A percentile compares a stretch with the other conserved stretches of the same genome.
These are phyloP conservation scores for Lasiodiplodia hormozganensis DNA, from an alignment of 2,329 filamentous ascomycete genomes.

Conservation along the genomic window DNA sequence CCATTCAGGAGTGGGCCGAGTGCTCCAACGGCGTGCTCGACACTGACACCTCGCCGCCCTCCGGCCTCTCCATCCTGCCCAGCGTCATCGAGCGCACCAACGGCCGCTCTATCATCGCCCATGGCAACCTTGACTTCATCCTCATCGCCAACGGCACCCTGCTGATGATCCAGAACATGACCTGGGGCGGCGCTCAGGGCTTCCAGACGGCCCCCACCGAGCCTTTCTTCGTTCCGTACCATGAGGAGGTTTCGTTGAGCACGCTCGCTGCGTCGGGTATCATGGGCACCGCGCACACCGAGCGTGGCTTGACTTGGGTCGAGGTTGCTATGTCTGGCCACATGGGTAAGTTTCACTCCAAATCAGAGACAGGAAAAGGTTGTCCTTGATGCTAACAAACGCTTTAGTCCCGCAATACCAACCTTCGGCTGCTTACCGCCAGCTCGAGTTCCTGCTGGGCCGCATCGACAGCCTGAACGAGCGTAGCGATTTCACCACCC, in stretches of 20 bases:
- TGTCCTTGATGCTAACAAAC: no score
- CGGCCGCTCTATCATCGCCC: slow-evolving; percentile 71
- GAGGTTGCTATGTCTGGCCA: slow-evolving; percentile 71
- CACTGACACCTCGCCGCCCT: slow-evolving; percentile 62
- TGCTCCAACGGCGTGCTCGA: slow-evolving; percentile 60
- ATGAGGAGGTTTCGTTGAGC: slow-evolving; percentile 44
- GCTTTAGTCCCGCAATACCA: slow-evolving; percentile 63
- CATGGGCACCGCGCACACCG: slow-evolving; percentile 73
- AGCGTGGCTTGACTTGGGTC: slow-evolving; percentile 77
- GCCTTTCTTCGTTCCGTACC: slow-evolving; percentile 74
- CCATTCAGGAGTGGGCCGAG: slow-evolving; percentile 62
- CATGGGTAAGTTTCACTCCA: slow-evolving; percentile 54
- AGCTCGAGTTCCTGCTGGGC: slow-evolving; percentile 78
- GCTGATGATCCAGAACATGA: slow-evolving; percentile 80
- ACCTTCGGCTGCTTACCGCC: slow-evolving; percentile 71
- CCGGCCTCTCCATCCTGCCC: slow-evolving; percentile 66
- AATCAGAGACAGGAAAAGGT: not conserved
- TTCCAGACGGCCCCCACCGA: slow-evolving; percentile 68
- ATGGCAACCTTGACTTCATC: slow-evolving; percentile 74
- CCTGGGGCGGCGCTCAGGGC: slow-evolving; percentile 74
- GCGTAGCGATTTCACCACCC: slow-evolving; percentile 34
- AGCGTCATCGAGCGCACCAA: slow-evolving; percentile 75
- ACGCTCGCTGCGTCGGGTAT: slow-evolving; percentile 68
- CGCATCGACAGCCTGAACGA: slow-evolving; percentile 64
- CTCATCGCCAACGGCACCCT: slow-evolving; percentile 73